phyloP scores from a whole-genome alignment of 2,329 filamentous ascomycete genomes.

The Clarireedia hainanense region DNA sequence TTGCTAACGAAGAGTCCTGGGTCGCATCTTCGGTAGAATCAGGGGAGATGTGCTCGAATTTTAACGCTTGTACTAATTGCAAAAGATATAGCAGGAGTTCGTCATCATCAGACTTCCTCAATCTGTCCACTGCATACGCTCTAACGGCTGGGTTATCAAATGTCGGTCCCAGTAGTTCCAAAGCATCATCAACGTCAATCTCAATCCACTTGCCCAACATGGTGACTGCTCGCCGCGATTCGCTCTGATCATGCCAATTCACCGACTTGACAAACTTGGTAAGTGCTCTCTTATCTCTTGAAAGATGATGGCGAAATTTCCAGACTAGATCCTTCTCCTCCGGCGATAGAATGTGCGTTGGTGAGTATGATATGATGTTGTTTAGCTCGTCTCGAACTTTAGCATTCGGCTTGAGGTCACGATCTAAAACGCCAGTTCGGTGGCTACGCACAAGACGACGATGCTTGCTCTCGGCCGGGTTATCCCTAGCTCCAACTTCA shows the following conservation, averaged over 20 bases:
- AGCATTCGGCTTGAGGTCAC: conserved; percentile 91
- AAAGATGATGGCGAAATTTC: conserved; percentile 94
- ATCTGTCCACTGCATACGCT: conserved; percentile 84
- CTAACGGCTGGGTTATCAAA: conserved; percentile 85
- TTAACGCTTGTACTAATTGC: conserved; percentile 91
- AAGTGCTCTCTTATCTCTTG: conserved; percentile 81
- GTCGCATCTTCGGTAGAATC: conserved; percentile 53
- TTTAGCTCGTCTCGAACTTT: conserved; percentile 94
- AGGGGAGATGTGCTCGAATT: conserved; percentile 73
- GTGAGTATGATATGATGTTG: conserved; percentile 82
- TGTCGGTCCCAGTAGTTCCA: conserved; percentile 86
- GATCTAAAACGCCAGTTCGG: conserved; percentile 87
- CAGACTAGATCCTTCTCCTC: conserved; percentile 96
- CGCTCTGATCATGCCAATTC: conserved; percentile 79
- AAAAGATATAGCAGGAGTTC: conserved; percentile 86
- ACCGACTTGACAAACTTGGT: conserved; percentile 99
- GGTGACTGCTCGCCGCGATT: conserved; percentile 83
- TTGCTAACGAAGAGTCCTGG: conserved; percentile 76
- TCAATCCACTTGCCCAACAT: conserved; percentile 90
- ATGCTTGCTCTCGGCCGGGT: conserved; percentile 93
- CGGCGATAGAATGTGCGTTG: conserved; percentile 76
- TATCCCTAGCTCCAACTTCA: conserved; percentile 80
- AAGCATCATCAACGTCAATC: conserved; percentile 92
- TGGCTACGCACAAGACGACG: conserved; percentile 81
- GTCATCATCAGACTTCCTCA: conserved; percentile 86